A percentile compares a stretch with the other conserved stretches of the same genome.
These are phyloP conservation scores for Ophiostoma australiae DNA, from an alignment of 2,329 filamentous ascomycete species.

Conservation along the genomic window DNA sequence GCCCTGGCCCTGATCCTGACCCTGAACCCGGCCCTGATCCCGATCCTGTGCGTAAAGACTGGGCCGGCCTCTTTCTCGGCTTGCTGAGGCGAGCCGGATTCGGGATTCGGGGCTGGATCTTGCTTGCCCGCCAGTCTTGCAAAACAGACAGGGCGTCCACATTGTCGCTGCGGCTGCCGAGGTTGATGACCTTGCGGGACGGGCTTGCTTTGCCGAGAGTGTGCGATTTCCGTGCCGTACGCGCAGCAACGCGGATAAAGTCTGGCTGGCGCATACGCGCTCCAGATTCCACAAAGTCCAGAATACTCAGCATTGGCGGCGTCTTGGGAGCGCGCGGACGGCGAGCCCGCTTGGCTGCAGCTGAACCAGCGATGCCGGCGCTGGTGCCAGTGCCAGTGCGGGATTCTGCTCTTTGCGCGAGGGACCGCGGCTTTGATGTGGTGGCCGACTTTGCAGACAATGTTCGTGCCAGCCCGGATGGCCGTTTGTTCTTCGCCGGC, in stretches of 20 bases:
- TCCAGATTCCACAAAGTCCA: constrained; percentile 50
- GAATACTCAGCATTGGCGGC: constrained; percentile 52
- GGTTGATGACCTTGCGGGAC: constrained; percentile 51
- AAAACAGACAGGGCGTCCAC: constrained; percentile 52
- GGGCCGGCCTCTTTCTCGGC: not conserved
- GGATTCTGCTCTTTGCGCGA: not conserved
- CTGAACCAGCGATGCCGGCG: not conserved
- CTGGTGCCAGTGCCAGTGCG: not conserved
- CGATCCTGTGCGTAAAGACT: not conserved
- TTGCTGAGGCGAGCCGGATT: not conserved
- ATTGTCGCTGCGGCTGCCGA: constrained; percentile 59
- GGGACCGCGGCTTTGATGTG: not conserved
- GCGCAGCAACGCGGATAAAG: constrained; percentile 59
- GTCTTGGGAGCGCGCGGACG: constrained; percentile 2
- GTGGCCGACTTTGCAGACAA: not conserved
- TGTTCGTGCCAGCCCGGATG: not conserved
- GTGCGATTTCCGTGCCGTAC: constrained; percentile 45
- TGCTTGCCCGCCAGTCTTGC: constrained; percentile 52
- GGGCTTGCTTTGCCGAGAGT: constrained; percentile 53
- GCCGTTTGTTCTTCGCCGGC: not conserved
- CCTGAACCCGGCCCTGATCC: not conserved
- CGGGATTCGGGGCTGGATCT: constrained; percentile 39
- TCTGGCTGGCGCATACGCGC: constrained; percentile 38
- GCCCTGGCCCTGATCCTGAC: too few species aligned
- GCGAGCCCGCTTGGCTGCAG: not conserved